Conservation (phyloP, 495 filamentous ascomycete genomes). For the Letharia columbiana region DNA sequence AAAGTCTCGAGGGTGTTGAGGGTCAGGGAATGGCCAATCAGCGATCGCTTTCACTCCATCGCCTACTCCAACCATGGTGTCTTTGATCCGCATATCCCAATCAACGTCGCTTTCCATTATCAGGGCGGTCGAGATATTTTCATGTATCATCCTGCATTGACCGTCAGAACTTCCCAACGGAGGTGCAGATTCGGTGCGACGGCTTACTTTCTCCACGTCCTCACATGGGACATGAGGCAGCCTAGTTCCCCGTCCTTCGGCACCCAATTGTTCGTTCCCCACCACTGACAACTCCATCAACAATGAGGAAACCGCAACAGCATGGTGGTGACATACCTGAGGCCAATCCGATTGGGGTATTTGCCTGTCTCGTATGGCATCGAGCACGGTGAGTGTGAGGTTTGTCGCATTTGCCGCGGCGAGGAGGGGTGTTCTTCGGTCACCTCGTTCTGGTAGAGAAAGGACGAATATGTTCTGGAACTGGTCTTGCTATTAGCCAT, state of each 20-base stretch:
- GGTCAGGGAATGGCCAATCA: constrained; percentile 26
- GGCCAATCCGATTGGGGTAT: constrained; percentile 21
- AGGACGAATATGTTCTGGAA: constrained; percentile 23
- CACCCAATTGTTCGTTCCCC: constrained; percentile 20
- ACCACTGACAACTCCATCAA: constrained; percentile 5
- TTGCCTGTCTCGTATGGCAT: constrained; percentile 23
- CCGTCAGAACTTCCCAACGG: neutral
- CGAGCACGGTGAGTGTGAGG: constrained; percentile 18
- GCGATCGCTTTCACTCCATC: constrained; percentile 52
- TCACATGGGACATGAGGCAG: constrained; percentile 23
- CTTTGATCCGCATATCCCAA: constrained; percentile 39
- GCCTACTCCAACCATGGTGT: constrained; percentile 32
- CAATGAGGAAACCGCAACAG: neutral
- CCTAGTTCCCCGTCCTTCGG: constrained; percentile 23
- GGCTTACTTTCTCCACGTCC: constrained; percentile 21
- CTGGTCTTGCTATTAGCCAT: constrained; percentile 10
- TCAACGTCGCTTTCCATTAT: constrained; percentile 43
- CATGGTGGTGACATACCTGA: constrained; percentile 2
- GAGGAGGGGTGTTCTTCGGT: constrained; percentile 19
- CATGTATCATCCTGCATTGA: constrained; percentile 31
- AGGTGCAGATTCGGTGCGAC: neutral
- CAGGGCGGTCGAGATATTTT: constrained; percentile 36
- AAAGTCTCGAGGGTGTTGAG: constrained; percentile 26
- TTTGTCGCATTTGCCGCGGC: constrained; percentile 21
- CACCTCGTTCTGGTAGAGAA: constrained; percentile 21